phyloP scores from a whole-genome alignment of 2,329 filamentous ascomycete species.

The Cladosporium velox region DNA sequence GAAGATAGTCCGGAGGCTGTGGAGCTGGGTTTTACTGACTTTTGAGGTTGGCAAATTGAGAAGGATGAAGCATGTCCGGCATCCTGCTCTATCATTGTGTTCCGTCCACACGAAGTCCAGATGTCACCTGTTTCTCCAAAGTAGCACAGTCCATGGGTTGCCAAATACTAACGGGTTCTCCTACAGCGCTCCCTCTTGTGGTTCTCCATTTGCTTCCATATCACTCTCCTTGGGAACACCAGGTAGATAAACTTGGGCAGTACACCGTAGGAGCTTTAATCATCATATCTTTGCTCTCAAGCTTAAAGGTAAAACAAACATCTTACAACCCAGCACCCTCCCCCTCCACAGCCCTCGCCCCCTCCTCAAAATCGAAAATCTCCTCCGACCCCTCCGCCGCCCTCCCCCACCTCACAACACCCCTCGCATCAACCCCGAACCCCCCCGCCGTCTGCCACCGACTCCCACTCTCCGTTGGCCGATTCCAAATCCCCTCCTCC shows the following conservation, averaged over 20 bases:
- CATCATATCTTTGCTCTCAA: not conserved
- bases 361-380: slow-evolving; percentile 21
- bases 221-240: too few species aligned
- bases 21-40: not conserved
- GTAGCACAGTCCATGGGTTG: not conserved
- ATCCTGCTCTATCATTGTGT: not conserved
- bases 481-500: slow-evolving; percentile 66
- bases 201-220: too few species aligned
- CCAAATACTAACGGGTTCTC: not conserved
- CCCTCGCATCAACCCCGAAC: slow-evolving; percentile 65
- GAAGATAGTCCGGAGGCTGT: slow-evolving; percentile 6
- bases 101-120: not conserved
- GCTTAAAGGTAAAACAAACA: not conserved
- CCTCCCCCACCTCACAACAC: slow-evolving; percentile 54
- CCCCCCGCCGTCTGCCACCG: slow-evolving; percentile 69
- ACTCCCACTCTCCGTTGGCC: slow-evolving; percentile 64
- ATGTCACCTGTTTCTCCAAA: not conserved
- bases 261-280: too few species aligned
- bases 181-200: too few species aligned
- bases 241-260: too few species aligned
- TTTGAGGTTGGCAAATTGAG: not conserved
- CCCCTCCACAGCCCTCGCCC: not conserved
- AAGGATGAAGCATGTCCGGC: not conserved
- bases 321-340: not conserved
- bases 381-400: slow-evolving; percentile 34